Evolutionary conservation across 2,329 filamentous ascomycete genomes (phyloP), one percentile per base, ranked within the genome.

Genomic region (Trichoderma sp.): DNA sequence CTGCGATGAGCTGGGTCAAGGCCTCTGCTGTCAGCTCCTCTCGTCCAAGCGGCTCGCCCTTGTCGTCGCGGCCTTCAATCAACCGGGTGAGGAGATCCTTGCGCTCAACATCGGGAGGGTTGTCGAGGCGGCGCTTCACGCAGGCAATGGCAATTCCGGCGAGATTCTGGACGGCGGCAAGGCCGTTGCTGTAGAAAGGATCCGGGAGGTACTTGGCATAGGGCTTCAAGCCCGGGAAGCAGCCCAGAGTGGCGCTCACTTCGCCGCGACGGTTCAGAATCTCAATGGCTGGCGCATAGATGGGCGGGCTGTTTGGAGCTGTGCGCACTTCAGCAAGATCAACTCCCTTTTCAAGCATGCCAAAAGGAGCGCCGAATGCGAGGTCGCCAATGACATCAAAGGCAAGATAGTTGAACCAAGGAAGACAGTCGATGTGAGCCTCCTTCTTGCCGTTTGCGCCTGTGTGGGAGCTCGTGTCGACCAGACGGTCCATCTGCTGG

Each of bases 201-300:
- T 96, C 92, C 0, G 93, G 92, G 10, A 97, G 80, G 78, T 90
- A 94, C 73, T 87, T 88, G 19, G 93, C 93, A 72, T 88, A 96
- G 0, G 92, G 92, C 77, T 92, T 94, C 57, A 97, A 81, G 68
- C 82, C 79, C 0, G 93, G 92, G 65, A 90, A 82, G 74, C 88
- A 91, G 1, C 93, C 93, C 4, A 97, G 83, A 0, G 93, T 89
- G 4, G 89, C 91, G 13, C 90, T 94, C 34, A 97, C 92, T 75
- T 97, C 93, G 66, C 93, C 94, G 58, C 93, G 86, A 15, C 93
- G 87, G 80, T 97, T 97, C 65, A 97, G 83, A 4, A 97, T 94
- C 79, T 97, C 89, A 70, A 97, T 92, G 10, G 93, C 94, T 0
- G 90, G 87, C 0, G 90, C 91, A 73, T 90, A 92, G 32, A 87